Percentiles rank a stretch among this genome's conserved stretches.
Conservation (phyloP, 2,329 filamentous ascomycete genomes). For the Daldinia sp. region DNA sequence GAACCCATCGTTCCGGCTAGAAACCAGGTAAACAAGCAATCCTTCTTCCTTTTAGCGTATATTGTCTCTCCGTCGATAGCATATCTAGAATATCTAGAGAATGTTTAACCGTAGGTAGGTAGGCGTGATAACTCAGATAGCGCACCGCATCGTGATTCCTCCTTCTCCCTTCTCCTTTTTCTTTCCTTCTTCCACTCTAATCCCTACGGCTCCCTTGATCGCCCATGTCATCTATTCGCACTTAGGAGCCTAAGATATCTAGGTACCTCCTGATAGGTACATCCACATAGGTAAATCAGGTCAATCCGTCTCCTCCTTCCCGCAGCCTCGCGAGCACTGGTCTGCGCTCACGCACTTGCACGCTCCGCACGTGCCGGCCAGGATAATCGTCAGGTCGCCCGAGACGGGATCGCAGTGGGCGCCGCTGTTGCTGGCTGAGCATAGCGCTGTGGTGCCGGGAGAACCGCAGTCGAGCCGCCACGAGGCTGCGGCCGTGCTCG, state of each 20-base stretch:
- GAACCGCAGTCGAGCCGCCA: conserved; percentile 40
- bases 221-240: background rate
- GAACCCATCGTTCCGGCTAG: background rate
- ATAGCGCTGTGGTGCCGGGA: conserved; percentile 34
- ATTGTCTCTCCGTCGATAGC: background rate
- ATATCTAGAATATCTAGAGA: background rate
- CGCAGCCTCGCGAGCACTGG: conserved; percentile 34
- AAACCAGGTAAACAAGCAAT: too few relatives aligned
- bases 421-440: conserved; percentile 38
- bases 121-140: background rate
- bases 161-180: background rate
- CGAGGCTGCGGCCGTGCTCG: conserved; percentile 1
- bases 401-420: conserved; percentile 40
- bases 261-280: background rate
- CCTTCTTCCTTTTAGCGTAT: background rate
- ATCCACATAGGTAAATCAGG: background rate
- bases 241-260: background rate
- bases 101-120: background rate
- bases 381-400: conserved; percentile 37
- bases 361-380: conserved; percentile 39
- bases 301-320: conserved; percentile 7
- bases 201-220: background rate
- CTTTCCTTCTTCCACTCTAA: background rate
- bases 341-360: conserved; percentile 35
- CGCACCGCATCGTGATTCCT: background rate